phyloP scores from a whole-genome alignment of 768 basidiomycete genomes.

The Polyporus arcularius region DNA sequence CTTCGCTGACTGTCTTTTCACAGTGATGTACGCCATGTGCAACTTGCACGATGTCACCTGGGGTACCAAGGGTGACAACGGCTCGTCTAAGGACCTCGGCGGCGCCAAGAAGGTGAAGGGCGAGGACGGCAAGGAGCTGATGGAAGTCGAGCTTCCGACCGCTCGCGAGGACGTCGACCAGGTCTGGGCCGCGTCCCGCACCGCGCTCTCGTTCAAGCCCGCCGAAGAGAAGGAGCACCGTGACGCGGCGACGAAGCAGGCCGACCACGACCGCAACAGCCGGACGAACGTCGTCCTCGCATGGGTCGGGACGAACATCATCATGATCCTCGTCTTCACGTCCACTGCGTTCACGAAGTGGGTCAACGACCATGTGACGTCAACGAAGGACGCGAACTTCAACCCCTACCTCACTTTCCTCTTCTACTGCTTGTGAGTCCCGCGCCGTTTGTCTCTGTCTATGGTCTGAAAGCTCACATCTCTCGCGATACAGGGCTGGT shows the following conservation, averaged over 20 bases:
- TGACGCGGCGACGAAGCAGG: constrained; percentile 85
- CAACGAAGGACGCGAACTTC: constrained; percentile 56
- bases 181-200: constrained; percentile 78
- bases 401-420: constrained; percentile 90
- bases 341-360: constrained; percentile 75
- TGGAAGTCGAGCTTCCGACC: constrained; percentile 85
- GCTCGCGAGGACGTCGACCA: constrained; percentile 86
- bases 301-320: constrained; percentile 85
- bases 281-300: constrained; percentile 83
- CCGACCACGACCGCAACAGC: constrained; percentile 83
- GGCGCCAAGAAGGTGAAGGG: constrained; percentile 88
- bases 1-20: constrained; percentile 6
- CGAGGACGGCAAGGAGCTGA: constrained; percentile 80
- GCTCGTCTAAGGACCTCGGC: constrained; percentile 84
- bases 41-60: constrained; percentile 87
- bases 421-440: constrained; percentile 61
- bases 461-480: background rate
- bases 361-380: constrained; percentile 59
- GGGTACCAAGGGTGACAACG: constrained; percentile 95
- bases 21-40: constrained; percentile 94
- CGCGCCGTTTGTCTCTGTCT: background rate
- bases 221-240: constrained; percentile 80
- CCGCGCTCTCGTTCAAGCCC: constrained; percentile 65
- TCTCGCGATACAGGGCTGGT: constrained; percentile 53
- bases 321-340: constrained; percentile 76